Conservation (phyloP, 2,329 filamentous ascomycete genomes). For the Aspergillus sergii region DNA sequence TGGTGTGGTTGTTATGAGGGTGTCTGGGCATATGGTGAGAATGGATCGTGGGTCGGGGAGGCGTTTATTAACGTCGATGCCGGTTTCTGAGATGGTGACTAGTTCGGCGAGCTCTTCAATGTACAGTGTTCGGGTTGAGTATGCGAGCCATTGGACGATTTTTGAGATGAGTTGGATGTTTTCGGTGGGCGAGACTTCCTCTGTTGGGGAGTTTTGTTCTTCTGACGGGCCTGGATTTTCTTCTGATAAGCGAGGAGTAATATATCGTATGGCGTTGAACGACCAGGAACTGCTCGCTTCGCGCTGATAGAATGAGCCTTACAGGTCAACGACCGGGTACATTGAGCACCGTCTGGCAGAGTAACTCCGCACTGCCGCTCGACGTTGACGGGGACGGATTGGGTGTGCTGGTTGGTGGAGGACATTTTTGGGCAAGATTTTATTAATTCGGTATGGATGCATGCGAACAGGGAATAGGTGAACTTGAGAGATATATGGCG, state of each 20-base stretch:
- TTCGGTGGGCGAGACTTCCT: conserved; percentile 59
- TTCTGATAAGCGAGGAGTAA: conserved; percentile 86
- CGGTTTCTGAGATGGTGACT: background rate
- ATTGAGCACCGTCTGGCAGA: conserved; percentile 80
- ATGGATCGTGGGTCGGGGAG: background rate
- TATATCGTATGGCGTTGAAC: conserved; percentile 90
- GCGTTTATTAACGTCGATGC: background rate
- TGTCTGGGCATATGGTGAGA: background rate
- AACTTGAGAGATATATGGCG: background rate
- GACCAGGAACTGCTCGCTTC: conserved; percentile 82
- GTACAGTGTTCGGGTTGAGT: background rate
- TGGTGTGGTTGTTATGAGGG: background rate
- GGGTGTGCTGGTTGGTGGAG: background rate
- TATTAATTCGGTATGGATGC: background rate
- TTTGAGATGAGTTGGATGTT: background rate
- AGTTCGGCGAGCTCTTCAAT: conserved; percentile 6
- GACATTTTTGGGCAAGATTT: background rate
- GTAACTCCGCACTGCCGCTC: conserved; percentile 90
- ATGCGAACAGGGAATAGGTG: background rate
- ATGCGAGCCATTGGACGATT: conserved; percentile 5
- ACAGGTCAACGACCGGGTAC: conserved; percentile 85
- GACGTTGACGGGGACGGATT: conserved; percentile 75
- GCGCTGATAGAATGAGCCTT: conserved; percentile 96
- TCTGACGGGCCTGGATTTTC: conserved; percentile 88
- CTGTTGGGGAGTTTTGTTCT: conserved; percentile 63